phyloP scores from a whole-genome alignment of 2,329 filamentous ascomycete species.

The Ophiostoma ips region DNA sequence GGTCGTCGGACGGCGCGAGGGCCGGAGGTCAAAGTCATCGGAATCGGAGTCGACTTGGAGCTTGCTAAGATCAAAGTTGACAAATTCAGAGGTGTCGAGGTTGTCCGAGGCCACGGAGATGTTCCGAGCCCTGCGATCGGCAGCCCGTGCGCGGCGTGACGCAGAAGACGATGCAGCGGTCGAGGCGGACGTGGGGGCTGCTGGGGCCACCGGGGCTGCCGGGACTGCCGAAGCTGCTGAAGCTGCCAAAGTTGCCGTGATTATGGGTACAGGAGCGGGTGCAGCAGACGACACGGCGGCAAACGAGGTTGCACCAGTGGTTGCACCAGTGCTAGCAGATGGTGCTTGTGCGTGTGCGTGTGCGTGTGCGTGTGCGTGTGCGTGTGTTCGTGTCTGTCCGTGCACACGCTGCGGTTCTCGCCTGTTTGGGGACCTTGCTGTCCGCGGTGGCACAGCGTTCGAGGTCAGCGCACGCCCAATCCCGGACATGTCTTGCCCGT shows the following conservation, averaged over 20 bases:
- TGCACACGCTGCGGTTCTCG: neutral
- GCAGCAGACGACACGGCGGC: neutral
- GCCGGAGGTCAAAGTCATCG: slow-evolving; percentile 24
- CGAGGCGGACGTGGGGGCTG: neutral
- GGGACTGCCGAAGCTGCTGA: neutral
- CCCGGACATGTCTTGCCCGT: neutral
- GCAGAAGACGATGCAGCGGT: neutral
- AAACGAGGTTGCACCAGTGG: neutral
- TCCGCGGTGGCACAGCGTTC: neutral
- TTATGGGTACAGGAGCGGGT: neutral
- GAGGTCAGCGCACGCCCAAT: neutral
- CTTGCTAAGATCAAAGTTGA: slow-evolving; percentile 14
- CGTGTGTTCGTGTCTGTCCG: neutral
- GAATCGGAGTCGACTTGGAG: slow-evolving; percentile 22
- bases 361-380: neutral
- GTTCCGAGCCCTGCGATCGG: neutral
- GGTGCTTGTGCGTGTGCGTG: neutral
- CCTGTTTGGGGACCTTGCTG: neutral
- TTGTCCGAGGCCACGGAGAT: slow-evolving; percentile 1
- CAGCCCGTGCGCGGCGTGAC: neutral
- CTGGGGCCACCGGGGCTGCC: neutral
- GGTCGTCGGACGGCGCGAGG: slow-evolving; percentile 17
- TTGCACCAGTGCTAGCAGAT: neutral
- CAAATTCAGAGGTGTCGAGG: slow-evolving; percentile 1
- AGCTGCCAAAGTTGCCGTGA: neutral